Base-by-base conservation (phyloP, 2,329 filamentous ascomycete genomes). In the Hymenoscyphus infarciens region DNA sequence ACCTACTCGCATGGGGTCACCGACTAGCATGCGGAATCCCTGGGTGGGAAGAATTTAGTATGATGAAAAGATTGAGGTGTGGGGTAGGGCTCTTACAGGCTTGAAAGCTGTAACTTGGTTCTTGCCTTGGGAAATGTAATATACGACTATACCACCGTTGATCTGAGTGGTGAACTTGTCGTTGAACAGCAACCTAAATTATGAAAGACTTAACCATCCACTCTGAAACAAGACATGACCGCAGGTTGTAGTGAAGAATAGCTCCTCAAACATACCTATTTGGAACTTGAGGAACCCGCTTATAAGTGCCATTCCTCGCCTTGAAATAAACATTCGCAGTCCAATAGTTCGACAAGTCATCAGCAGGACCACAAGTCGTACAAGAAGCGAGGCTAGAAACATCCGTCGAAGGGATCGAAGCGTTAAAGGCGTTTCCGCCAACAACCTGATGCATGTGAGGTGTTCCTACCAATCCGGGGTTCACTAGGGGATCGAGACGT, bases 281-380 rank as follows among this genome's bases (percentile, higher is more conserved):
- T 35, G 57, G 55, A 6, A 64, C 38, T 15, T 62, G 62, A 19
- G 62, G 59, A 11, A 66, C 64, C n/a, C 62, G 54, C 31, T 64
- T 63, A 29, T 62, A 66, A 11, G 56, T 63, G 1, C 62, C 62
- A 42, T 66, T 66, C 29, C 64, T 61, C 31, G 69, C 70, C 62
- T 71, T 71, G 65, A 72, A 72, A 63, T 71, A 71, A 58, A 74
- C 29, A 59, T 71, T 70, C 1, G 70, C 70, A 1, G 70, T 71
- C 70, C 69, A 71, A 63, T 71, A 72, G 53, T 74, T 72, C 38
- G 60, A 67, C 62, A 68, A 63, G 61, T 74, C 73, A 53, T 75
- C 62, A 1, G 57, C 29, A n/a, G 60, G 54, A 10, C 54, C 56
- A 45, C 64, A 66, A n/a, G 62, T 64, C 11, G 62, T 66, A 35